phyloP scores from a whole-genome alignment of 2,329 filamentous ascomycete species.

The Xenoacremonium recifei region DNA sequence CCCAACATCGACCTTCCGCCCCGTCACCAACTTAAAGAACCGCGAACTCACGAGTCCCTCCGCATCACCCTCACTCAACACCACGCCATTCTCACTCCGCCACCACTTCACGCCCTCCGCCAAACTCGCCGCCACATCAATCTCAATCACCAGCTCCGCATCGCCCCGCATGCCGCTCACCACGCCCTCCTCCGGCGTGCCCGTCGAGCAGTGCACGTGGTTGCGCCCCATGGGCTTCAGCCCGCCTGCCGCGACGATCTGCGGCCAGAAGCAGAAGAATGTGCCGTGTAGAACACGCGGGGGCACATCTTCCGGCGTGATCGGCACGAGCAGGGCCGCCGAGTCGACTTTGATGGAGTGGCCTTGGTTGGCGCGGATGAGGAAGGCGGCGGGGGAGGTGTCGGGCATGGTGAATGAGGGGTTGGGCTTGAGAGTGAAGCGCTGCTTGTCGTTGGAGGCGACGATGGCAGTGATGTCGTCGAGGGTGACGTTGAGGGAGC shows the following conservation, averaged over 20 bases:
- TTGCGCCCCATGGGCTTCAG: slow-evolving; percentile 78
- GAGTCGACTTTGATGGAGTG: slow-evolving; percentile 78
- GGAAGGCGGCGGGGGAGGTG: slow-evolving; percentile 62
- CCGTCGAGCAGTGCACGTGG: slow-evolving; percentile 86
- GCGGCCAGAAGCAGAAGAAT: slow-evolving; percentile 75
- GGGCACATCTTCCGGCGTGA: slow-evolving; percentile 63
- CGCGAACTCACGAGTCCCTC: slow-evolving; percentile 62
- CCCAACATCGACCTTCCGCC: slow-evolving; percentile 56
- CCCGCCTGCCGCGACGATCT: slow-evolving; percentile 74
- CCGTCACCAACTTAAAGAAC: slow-evolving; percentile 72
- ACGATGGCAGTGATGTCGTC: slow-evolving; percentile 71
- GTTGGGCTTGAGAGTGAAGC: slow-evolving; percentile 73
- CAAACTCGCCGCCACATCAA: slow-evolving; percentile 69
- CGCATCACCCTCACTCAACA: slow-evolving; percentile 61
- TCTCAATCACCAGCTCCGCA: slow-evolving; percentile 74
- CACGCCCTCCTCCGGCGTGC: slow-evolving; percentile 60
- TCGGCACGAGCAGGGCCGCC: slow-evolving; percentile 66
- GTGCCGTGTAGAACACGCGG: slow-evolving; percentile 80
- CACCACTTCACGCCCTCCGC: slow-evolving; percentile 68
- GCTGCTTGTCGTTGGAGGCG: slow-evolving; percentile 79
- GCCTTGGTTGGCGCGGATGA: slow-evolving; percentile 95
- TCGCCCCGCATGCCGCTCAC: slow-evolving; percentile 79
- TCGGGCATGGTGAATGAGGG: slow-evolving; percentile 21
- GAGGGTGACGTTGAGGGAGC: slow-evolving; percentile 70
- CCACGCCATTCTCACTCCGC: slow-evolving; percentile 74